phyloP scores from a whole-genome alignment of 768 basidiomycete genomes.

The Tephrocybe rancida region DNA sequence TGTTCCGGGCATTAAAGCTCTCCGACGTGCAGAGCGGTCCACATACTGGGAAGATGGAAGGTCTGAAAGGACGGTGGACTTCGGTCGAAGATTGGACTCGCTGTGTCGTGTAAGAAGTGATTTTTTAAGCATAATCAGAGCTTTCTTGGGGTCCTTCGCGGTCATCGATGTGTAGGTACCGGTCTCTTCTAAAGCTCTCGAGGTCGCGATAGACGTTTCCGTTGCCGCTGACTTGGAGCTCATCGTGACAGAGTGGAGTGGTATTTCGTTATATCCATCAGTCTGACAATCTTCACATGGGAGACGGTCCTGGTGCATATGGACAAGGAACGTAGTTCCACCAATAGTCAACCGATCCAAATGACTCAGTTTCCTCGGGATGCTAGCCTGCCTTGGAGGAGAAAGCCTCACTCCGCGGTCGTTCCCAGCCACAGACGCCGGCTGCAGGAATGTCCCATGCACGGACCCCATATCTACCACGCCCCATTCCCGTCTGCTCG shows the following conservation, averaged over 20 bases:
- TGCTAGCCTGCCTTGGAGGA: constrained; percentile 64
- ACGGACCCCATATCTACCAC: constrained; percentile 86
- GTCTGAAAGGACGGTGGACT: constrained; percentile 13
- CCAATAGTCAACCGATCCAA: constrained; percentile 69
- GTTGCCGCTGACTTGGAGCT: constrained; percentile 20
- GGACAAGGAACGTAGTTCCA: constrained; percentile 68
- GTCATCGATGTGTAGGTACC: constrained; percentile 24
- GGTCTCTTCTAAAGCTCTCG: constrained; percentile 23
- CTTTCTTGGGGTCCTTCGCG: constrained; percentile 58
- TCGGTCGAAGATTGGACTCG: constrained; percentile 20
- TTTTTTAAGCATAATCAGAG: constrained; percentile 66
- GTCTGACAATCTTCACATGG: constrained; percentile 67
- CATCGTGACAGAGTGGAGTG: constrained; percentile 48
- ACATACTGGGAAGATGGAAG: constrained; percentile 40
- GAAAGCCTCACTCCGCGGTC: constrained; percentile 56
- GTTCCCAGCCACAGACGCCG: constrained; percentile 25
- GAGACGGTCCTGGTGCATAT: constrained; percentile 63
- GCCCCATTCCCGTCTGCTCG: constrained; percentile 59
- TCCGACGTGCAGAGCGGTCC: constrained; percentile 73
- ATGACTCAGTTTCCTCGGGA: constrained; percentile 65
- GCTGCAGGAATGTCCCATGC: constrained; percentile 74
- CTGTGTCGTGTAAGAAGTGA: constrained; percentile 58
- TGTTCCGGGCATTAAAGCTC: constrained; percentile 56
- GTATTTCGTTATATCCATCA: constrained; percentile 55
- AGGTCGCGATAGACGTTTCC: constrained; percentile 28